Base-by-base conservation (phyloP, 768 basidiomycete genomes). In the Mycena filopes region DNA sequence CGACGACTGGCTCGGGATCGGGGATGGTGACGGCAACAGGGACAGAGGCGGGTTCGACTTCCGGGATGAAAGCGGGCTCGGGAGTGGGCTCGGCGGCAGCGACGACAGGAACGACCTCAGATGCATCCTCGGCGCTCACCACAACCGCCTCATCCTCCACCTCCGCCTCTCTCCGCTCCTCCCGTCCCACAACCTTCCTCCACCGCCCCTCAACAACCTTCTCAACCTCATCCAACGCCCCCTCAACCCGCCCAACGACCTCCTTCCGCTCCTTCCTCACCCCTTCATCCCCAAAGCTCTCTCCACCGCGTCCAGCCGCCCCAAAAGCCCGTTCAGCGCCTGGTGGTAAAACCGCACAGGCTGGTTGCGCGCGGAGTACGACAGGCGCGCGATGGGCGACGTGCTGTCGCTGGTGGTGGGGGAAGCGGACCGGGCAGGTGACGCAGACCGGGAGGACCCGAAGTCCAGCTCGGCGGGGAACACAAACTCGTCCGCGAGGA, bases 291-390 rank as follows among this genome's bases (percentile, higher is more conserved):
- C 91, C 91, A 51, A 79, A 81, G 66, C 87, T 89, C 33, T n/a
- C n/a, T 87, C 83, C 29, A 93, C 80, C 0, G 80, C 82, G 69
- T 93, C 91, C 26, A 92, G 80, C 64, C 82, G 79, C 13, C 80
- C 71, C 21, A 93, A 76, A 26, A 93, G 79, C 42, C 80, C 76
- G 54, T 81, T 81, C n/a, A 92, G 76, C 21, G 84, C 82, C 68
- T 91, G 83, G 68, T 89, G 86, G 75, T 90, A 88, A 66, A 81
- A 83, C 58, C 87, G 87, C 41, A 92, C 77, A 0, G 87, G 83
- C 28, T 85, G 83, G 73, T 92, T 93, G 50, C 73, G 76, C 12
- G 84, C 69, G 28, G 86, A 87, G 79, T 84, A 91, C 5, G 86
- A 80, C 12, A 93, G 83, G 40, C 77, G 77, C 9, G 76, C 72